Conservation (phyloP, 768 basidiomycete genomes). For the Panellus pusillus region DNA sequence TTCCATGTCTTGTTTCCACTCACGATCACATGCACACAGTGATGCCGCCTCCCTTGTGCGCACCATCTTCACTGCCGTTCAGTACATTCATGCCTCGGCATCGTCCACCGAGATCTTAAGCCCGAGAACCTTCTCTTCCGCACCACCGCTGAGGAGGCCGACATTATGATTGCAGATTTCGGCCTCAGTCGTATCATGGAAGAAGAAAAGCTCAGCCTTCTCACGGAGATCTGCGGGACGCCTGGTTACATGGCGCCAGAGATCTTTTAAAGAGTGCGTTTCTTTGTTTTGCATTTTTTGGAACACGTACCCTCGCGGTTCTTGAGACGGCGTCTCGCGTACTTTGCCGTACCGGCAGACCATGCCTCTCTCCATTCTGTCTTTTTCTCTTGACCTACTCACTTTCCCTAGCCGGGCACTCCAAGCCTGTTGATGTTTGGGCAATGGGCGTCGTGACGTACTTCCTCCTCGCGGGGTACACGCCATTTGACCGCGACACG, state of each 20-base stretch:
- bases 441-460: constrained; percentile 99
- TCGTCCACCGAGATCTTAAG: constrained; percentile 96
- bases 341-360: too few relatives aligned
- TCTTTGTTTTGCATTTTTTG: not conserved
- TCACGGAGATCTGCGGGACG: constrained; percentile 96
- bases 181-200: constrained; percentile 90
- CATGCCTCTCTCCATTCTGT: not conserved
- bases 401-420: constrained; percentile 75
- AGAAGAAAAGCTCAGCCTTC: constrained; percentile 78
- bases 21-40: constrained; percentile 34
- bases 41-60: constrained; percentile 89
- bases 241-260: constrained; percentile 98
- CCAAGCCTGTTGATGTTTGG: constrained; percentile 95
- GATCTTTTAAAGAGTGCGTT: constrained; percentile 82
- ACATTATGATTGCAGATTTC: constrained; percentile 97
- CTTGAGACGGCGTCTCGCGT: not conserved
- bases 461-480: constrained; percentile 90
- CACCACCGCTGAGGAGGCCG: constrained; percentile 82
- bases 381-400: not conserved
- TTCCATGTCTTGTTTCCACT: constrained; percentile 2
- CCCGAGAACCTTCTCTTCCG: constrained; percentile 98
- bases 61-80: constrained; percentile 83
- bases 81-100: constrained; percentile 87
- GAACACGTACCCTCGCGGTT: not conserved
- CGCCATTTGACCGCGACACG: constrained; percentile 93